Base-by-base conservation (phyloP, 2,329 filamentous ascomycete species). In the Aureobasidium sp. region DNA sequence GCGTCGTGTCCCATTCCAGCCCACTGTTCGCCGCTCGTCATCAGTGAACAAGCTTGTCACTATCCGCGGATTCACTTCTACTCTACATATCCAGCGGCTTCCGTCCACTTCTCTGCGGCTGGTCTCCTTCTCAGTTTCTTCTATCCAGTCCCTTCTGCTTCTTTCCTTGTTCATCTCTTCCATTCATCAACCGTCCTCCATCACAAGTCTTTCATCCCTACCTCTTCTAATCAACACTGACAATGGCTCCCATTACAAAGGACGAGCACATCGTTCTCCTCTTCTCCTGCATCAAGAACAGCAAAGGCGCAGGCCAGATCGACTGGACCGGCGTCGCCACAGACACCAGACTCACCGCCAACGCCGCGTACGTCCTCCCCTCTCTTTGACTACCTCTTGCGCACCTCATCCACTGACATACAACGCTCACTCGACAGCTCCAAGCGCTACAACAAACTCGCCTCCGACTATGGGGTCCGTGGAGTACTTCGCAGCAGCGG, bases 361-460 rank as follows among this genome's bases (percentile, higher is more conserved):
- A 82, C 15, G 87, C 87, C 25, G 87, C 87, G 87, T 90, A 81
- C 80, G 87, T 82, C 20, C 12, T 31, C 31, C 12, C 31, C 3
- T 11, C 1, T 12, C 12, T 9, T 34, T 2, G 9, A 9, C 1
- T 34, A 34, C 31, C 9, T 34, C 31, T 34, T 3, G 31, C 31
- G 31, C 29, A 12, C 3, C 8, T 34, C 31, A 34, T 11, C 31
- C 31, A 34, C 31, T 34, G 31, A 34, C 31, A 34, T 11, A 11
- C 31, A 34, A 34, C 31, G 3, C 9, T 11, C n/a, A 44, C 8
- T 17, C 14, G 15, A 64, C 68, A 89, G 87, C 1, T 82, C 85
- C 65, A 89, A 89, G 74, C 78, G 86, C 67, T 89, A 87, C 68
- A 84, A 87, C 72, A 82, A 86, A 36, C 79, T 89, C 70, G 77